A percentile compares a stretch with the other conserved stretches of the same genome.
Evolutionary conservation across 148 eudicot genomes (phyloP).

Genomic region (Chenopodium quinoa): DNA sequence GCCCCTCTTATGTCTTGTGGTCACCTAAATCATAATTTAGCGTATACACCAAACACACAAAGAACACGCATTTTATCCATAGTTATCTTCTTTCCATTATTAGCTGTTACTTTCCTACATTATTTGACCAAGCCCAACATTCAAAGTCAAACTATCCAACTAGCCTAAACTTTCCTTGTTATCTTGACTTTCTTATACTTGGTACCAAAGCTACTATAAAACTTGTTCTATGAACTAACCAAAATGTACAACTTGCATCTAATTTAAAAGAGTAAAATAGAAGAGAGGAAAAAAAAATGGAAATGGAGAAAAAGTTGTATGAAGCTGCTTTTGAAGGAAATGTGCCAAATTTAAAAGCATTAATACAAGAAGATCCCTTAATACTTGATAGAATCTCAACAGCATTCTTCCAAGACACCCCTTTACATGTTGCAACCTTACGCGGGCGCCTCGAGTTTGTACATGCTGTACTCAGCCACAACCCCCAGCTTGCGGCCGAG

Average conservation of each 20-base stretch:
- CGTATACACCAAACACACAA: neutral
- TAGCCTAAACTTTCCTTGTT: neutral
- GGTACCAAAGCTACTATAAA: neutral
- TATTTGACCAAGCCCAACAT: neutral
- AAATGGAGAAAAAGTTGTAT: constrained; percentile 23
- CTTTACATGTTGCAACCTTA: constrained; percentile 32
- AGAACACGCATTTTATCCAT: neutral
- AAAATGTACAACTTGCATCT: neutral
- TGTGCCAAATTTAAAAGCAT: constrained; percentile 3
- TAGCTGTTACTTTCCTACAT: neutral
- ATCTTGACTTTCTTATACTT: neutral
- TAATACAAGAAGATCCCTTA: constrained; percentile 35
- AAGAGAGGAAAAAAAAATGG: neutral
- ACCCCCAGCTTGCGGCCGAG: constrained; percentile 29
- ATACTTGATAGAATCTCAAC: constrained; percentile 28
- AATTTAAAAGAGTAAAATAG: neutral
- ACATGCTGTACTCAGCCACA: constrained; percentile 21
- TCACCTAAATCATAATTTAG: neutral
- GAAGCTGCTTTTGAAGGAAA: constrained; percentile 35
- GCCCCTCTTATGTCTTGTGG: neutral
- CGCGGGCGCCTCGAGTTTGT: constrained; percentile 33
- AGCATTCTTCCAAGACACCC: constrained; percentile 20
- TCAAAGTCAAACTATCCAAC: constrained; percentile 1
- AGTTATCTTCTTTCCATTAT: neutral
- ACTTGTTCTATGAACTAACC: neutral